Base-by-base conservation (phyloP, 2,329 filamentous ascomycete genomes). In the Neophaeococcomyces mojaviensis region DNA sequence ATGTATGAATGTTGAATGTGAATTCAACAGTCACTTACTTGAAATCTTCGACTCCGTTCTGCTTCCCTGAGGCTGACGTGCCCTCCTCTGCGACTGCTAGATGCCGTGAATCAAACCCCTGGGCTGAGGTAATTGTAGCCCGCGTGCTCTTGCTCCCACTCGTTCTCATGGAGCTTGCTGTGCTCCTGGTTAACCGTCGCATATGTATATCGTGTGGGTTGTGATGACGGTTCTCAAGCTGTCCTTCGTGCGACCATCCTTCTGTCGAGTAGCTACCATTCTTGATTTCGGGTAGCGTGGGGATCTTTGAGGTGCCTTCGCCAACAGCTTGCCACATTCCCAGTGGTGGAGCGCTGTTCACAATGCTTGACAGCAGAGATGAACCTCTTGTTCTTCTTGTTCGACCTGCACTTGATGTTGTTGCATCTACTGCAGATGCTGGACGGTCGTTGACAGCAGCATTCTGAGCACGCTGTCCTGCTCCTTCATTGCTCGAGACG, bases 251-350 rank as follows among this genome's bases (percentile, higher is more conserved):
- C 15, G 58, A 58, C 61, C 61, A 63, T 24, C 61, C 61, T 33
- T 55, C 53, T 15, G 48, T 35, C 2, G 53, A 52, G 48, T 61
- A 63, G 18, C 55, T 52, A 15, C 61, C 61, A 35, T 55, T 55
- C 39, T 59, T 50, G 43, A 63, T 63, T 40, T 63, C 61, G 12
- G 50, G 49, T 15, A 61, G 47, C 3, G 60, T 60, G 19, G 61
- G 61, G 24, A 59, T 58, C 47, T 61, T 60, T 2, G 60, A 58
- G 20, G 57, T 56, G 13, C 58, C 54, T 37, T 59, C 57, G 15
- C 59, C 61, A 8, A 60, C 60, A n/a, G 61, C 61, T 46, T 61
- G 56, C 57, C 59, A 61, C 54, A 61, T 58, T 22, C 61, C 61
- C 13, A 55, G 47, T 16, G 61, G 61, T 35, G 60, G 61, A 41